Conservation (phyloP, 176 grass and related monocot genomes). For the Triticum timopheevii region DNA sequence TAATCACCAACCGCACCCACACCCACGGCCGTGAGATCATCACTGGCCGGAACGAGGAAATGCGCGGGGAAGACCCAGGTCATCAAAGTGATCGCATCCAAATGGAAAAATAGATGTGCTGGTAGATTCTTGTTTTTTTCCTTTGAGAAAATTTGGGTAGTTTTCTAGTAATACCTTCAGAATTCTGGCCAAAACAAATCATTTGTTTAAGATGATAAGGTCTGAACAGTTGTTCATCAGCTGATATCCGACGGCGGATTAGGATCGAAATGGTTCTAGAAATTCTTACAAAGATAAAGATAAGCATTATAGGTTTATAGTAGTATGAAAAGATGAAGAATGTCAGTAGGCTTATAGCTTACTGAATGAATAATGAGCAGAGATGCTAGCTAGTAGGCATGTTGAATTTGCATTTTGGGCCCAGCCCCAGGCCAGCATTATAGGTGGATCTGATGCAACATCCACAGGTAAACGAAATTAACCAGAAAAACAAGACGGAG, state of each 20-base stretch:
- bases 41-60: no score
- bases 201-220: background rate
- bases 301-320: background rate
- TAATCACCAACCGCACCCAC: no score
- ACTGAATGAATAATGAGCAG: background rate
- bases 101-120: background rate
- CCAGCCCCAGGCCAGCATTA: background rate
- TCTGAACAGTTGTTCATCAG: background rate
- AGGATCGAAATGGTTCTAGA: background rate
- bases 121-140: background rate
- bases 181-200: background rate
- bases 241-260: background rate
- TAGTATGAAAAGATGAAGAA: background rate
- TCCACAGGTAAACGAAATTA: background rate
- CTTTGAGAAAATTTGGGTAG: background rate
- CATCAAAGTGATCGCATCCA: background rate
- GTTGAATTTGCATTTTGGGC: no score
- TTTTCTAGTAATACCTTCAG: slow-evolving; percentile 3
- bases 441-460: background rate
- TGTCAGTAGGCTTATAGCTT: background rate
- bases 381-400: no score
- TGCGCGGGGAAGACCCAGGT: no score
- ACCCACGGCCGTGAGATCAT: no score
- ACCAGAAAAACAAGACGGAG: background rate
- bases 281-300: background rate